Evolutionary conservation across 2,329 filamentous ascomycete genomes (phyloP).

Genomic region (Acrodontium crateriforme): DNA sequence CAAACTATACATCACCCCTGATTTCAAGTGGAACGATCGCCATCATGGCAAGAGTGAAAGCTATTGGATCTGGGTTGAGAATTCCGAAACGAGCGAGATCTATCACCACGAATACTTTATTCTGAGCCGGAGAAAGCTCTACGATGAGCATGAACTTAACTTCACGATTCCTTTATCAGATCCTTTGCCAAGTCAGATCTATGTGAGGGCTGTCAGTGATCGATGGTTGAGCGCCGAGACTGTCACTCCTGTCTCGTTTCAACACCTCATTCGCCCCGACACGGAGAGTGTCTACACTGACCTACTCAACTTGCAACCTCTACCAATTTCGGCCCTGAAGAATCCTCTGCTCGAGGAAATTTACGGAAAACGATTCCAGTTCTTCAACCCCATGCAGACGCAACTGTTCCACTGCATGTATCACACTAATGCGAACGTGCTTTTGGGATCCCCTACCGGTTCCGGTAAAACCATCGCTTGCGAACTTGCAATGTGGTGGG

Average conservation of each 20-base stretch:
- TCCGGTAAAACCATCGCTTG: conserved; percentile 96
- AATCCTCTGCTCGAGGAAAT: conserved; percentile 78
- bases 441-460: conserved; percentile 89
- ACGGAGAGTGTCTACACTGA: conserved; percentile 97
- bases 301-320: conserved; percentile 75
- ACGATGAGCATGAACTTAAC: conserved; percentile 94
- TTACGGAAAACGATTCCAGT: conserved; percentile 79
- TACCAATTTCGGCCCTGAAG: conserved; percentile 75
- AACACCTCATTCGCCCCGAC: conserved; percentile 92
- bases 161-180: conserved; percentile 94
- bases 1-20: conserved; percentile 69
- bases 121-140: conserved; percentile 71
- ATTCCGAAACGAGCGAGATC: conserved; percentile 93
- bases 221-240: conserved; percentile 95
- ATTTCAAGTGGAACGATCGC: conserved; percentile 89
- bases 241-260: conserved; percentile 87
- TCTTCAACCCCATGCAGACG: conserved; percentile 98
- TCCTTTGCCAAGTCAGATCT: conserved; percentile 87
- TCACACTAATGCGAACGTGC: conserved; percentile 78
- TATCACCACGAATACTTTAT: conserved; percentile 98
- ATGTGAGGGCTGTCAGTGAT: conserved; percentile 87
- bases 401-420: conserved; percentile 97
- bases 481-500: conserved; percentile 99
- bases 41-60: conserved; percentile 90
- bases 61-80: conserved; percentile 98